These are phyloP conservation scores for Apiospora pterosperma DNA, from an alignment of 2,329 filamentous ascomycete species.

Conservation along the genomic window DNA sequence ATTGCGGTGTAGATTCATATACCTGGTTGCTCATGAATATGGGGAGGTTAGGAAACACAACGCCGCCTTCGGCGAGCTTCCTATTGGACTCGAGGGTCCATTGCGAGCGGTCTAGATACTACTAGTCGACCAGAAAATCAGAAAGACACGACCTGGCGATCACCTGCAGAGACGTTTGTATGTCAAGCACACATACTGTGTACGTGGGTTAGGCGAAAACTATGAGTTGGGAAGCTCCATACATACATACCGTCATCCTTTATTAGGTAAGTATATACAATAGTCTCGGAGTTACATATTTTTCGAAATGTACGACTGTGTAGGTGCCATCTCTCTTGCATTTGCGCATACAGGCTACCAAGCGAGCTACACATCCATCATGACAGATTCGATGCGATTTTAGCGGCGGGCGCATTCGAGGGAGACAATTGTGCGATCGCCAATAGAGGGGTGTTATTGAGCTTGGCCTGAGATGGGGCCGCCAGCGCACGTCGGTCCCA, in stretches of 20 bases:
- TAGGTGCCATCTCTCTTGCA: not conserved
- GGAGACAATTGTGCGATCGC: conserved; percentile 2
- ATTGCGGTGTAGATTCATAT: conserved; percentile 7
- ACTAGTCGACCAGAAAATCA: not conserved
- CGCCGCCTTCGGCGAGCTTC: conserved; percentile 5
- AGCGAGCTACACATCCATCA: not conserved
- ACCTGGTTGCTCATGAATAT: conserved; percentile 2
- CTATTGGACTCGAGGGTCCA: conserved; percentile 9
- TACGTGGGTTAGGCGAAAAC: not conserved
- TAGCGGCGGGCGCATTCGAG: conserved; percentile 1
- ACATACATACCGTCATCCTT: not conserved
- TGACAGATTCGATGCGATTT: conserved; percentile 1
- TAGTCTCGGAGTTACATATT: not conserved
- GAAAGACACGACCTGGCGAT: conserved; percentile 5
- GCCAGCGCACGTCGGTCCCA: conserved; percentile 1
- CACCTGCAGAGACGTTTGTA: conserved; percentile 6
- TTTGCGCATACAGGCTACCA: not conserved
- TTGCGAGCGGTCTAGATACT: conserved; percentile 10
- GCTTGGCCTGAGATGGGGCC: conserved; percentile 1
- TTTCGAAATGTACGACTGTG: too few species aligned
- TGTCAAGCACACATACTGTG: not conserved
- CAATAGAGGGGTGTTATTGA: conserved; percentile 2
- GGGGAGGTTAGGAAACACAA: conserved; percentile 3
- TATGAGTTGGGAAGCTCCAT: not conserved
- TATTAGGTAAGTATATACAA: not conserved